Percentiles rank a stretch among this genome's conserved stretches.
Conservation (phyloP, 208 protist genomes). For the Leishmania martiniquensis region DNA sequence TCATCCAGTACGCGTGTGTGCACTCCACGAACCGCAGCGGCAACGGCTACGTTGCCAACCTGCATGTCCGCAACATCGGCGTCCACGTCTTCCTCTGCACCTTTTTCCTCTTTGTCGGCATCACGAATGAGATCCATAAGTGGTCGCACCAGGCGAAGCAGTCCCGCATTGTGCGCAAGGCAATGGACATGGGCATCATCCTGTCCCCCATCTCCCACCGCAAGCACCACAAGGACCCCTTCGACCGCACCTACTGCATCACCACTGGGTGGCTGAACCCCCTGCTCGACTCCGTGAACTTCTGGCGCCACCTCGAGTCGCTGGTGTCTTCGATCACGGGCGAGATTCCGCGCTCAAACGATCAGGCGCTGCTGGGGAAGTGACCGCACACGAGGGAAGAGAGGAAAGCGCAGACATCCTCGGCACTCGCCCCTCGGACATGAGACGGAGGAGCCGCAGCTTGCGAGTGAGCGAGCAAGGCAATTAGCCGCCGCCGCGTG, state of each 20-base stretch:
- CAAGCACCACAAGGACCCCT: slow-evolving; percentile 91
- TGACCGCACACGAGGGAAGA: slow-evolving; percentile 23
- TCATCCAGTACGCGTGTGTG: slow-evolving; percentile 57
- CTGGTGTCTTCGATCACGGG: slow-evolving; percentile 85
- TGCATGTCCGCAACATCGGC: slow-evolving; percentile 64
- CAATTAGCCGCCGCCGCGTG: too few relatives aligned
- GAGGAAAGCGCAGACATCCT: background rate
- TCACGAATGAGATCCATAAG: slow-evolving; percentile 96
- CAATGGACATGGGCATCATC: slow-evolving; percentile 81
- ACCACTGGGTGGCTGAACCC: slow-evolving; percentile 96
- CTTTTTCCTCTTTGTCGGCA: slow-evolving; percentile 78
- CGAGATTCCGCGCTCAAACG: slow-evolving; percentile 80
- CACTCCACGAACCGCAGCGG: slow-evolving; percentile 35
- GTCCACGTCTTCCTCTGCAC: slow-evolving; percentile 72
- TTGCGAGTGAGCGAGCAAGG: too few relatives aligned
- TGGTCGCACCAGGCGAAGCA: slow-evolving; percentile 90
- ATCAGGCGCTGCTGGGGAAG: slow-evolving; percentile 80
- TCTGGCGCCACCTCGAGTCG: slow-evolving; percentile 88
- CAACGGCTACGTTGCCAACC: slow-evolving; percentile 61
- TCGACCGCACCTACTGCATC: slow-evolving; percentile 95
- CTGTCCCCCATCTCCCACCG: slow-evolving; percentile 87
- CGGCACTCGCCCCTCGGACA: too few relatives aligned
- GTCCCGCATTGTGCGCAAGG: slow-evolving; percentile 49
- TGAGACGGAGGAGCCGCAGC: too few relatives aligned
- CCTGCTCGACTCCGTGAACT: slow-evolving; percentile 83